These are phyloP conservation scores for Xanthoconium purpureum DNA, from an alignment of 768 basidiomycete species.

Conservation along the genomic window DNA sequence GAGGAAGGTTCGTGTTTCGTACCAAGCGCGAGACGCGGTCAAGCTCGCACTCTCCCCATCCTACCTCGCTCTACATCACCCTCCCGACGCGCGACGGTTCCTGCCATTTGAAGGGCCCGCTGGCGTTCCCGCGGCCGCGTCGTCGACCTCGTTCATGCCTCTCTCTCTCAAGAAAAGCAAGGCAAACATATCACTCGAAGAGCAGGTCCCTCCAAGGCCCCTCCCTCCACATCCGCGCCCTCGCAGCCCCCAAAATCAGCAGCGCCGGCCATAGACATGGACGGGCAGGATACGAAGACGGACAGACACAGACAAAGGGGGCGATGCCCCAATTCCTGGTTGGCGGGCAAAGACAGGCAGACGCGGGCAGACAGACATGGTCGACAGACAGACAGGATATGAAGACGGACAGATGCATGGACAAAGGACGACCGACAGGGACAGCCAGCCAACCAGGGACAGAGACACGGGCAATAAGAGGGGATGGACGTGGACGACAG, in stretches of 20 bases:
- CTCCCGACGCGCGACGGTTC: conserved; percentile 19
- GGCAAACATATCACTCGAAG: conserved; percentile 55
- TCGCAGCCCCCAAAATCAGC: conserved; percentile 10
- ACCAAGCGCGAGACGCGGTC: conserved; percentile 19
- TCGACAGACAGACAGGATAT: no score
- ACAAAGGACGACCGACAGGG: no score
- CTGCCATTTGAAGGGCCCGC: background rate
- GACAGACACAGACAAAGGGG: no score
- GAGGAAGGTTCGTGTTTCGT: conserved; percentile 56
- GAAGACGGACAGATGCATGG: no score
- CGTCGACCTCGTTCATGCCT: conserved; percentile 54
- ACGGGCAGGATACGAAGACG: no score
- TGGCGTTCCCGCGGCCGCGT: background rate
- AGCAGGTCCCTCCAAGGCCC: conserved; percentile 19
- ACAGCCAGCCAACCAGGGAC: no score
- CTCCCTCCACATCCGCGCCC: conserved; percentile 8
- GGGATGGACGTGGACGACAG: no score
- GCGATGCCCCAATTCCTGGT: no score
- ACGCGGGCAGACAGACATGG: no score
- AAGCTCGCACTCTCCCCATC: conserved; percentile 2
- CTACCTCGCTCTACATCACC: no score
- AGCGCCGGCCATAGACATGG: conserved; percentile 46
- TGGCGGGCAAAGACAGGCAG: no score
- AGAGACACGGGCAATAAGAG: no score
- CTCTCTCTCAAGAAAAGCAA: conserved; percentile 57